phyloP scores from a whole-genome alignment of 129 eudicot genomes.

The Artemisia tridentata region DNA sequence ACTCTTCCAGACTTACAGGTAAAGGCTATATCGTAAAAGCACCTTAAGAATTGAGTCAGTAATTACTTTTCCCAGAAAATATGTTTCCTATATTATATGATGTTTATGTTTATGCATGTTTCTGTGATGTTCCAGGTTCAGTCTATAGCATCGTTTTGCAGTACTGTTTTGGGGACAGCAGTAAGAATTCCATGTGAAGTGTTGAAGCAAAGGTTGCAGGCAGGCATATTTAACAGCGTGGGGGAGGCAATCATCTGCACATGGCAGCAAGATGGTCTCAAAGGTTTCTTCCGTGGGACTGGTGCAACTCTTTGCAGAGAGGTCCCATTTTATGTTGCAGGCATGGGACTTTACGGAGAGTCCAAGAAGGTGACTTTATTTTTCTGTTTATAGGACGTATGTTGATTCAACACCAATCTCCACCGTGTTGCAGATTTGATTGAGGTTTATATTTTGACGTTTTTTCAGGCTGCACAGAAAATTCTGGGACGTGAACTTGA shows the following conservation, averaged over 20 bases:
- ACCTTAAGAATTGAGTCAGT: neutral
- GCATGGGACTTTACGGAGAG: conserved; percentile 95
- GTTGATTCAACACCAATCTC: too few relatives aligned
- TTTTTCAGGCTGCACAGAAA: conserved; percentile 56
- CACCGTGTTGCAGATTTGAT: too few relatives aligned
- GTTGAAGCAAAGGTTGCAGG: conserved; percentile 88
- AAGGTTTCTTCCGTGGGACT: conserved; percentile 97
- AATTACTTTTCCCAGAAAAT: conserved; percentile 1
- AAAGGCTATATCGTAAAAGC: conserved; percentile 4
- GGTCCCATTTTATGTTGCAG: conserved; percentile 93
- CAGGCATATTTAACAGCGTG: conserved; percentile 78
- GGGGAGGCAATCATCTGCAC: conserved; percentile 86
- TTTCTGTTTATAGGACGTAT: neutral
- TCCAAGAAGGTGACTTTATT: conserved; percentile 72
- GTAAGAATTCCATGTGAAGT: conserved; percentile 92
- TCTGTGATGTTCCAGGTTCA: conserved; percentile 57
- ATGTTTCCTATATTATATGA: neutral
- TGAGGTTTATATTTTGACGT: neutral
- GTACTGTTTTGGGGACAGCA: conserved; percentile 91
- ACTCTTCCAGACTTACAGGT: conserved; percentile 79
- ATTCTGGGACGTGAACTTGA: conserved; percentile 79
- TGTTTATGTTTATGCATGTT: neutral
- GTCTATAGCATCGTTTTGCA: conserved; percentile 85
- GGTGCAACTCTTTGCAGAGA: conserved; percentile 97
- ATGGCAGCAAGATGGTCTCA: conserved; percentile 92